Conservation (phyloP, 73 alveolate species). For the Diophrys appendiculata region DNA sequence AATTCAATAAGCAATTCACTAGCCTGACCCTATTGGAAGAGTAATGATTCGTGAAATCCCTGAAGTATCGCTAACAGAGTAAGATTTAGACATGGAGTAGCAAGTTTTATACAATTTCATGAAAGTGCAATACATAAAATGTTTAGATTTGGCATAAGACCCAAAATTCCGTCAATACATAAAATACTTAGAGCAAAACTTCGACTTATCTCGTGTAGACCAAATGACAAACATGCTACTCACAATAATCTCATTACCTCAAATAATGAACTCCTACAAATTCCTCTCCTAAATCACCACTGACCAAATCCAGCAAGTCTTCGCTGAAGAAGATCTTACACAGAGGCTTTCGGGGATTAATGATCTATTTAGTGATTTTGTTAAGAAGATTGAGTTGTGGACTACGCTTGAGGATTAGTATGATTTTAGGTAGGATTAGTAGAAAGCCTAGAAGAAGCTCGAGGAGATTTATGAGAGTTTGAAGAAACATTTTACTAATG, state of each 20-base stretch:
- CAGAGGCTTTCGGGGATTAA: constrained; percentile 40
- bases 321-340: constrained; percentile 36
- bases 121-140: constrained; percentile 46
- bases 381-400: constrained; percentile 57
- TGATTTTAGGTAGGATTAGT: constrained; percentile 54
- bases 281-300: constrained; percentile 40
- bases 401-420: constrained; percentile 52
- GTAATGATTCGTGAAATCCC: constrained; percentile 35
- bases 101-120: constrained; percentile 48
- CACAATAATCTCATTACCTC: constrained; percentile 50
- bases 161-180: constrained; percentile 44
- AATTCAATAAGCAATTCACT: constrained; percentile 46
- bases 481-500: constrained; percentile 59
- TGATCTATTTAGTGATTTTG: constrained; percentile 55
- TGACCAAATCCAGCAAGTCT: constrained; percentile 36
- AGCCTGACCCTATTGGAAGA: constrained; percentile 34
- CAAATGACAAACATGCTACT: constrained; percentile 56
- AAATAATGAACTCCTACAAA: constrained; percentile 50
- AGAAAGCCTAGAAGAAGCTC: constrained; percentile 47
- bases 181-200: constrained; percentile 42
- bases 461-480: constrained; percentile 65
- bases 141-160: constrained; percentile 30
- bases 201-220: constrained; percentile 33
- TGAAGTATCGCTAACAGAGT: constrained; percentile 38
- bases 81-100: constrained; percentile 32